These are phyloP conservation scores for Cryptococcus wingfieldii DNA, from an alignment of 1,284 basidiomycete genomes.

Conservation along the genomic window DNA sequence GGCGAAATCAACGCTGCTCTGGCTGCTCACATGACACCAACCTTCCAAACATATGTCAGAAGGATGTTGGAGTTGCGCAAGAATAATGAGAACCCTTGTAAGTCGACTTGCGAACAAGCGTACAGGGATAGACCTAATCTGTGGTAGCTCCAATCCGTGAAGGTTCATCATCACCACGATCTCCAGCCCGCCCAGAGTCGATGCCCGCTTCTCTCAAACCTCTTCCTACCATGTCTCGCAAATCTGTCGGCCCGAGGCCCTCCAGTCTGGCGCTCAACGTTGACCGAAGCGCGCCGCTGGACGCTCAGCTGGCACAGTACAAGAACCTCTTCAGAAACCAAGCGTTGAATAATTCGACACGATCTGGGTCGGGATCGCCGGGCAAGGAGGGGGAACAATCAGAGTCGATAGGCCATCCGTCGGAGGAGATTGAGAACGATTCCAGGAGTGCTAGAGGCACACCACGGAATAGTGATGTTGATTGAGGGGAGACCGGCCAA, in stretches of 20 bases:
- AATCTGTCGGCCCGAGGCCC: constrained; percentile 28
- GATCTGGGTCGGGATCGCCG: constrained; percentile 8
- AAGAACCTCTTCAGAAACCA: constrained; percentile 37
- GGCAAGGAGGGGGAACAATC: neutral
- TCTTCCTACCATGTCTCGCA: constrained; percentile 12
- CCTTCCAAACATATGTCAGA: constrained; percentile 39
- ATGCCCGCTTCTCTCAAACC: constrained; percentile 12
- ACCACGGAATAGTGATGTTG: constrained; percentile 20
- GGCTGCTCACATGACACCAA: constrained; percentile 26
- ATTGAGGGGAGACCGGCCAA: constrained; percentile 1
- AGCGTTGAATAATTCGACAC: constrained; percentile 8
- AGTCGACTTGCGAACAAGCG: constrained; percentile 4
- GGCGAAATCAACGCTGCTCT: constrained; percentile 65
- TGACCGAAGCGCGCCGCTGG: constrained; percentile 30
- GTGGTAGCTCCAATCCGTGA: constrained; percentile 16
- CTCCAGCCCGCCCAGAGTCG: constrained; percentile 17
- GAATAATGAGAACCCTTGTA: constrained; percentile 29
- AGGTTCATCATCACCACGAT: constrained; percentile 15
- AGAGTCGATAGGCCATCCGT: constrained; percentile 4
- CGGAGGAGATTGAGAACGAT: constrained; percentile 10
- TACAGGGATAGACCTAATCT: constrained; percentile 1
- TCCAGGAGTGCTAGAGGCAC: neutral
- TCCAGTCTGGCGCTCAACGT: constrained; percentile 22
- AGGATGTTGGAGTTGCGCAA: constrained; percentile 37
- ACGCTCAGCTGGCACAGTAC: constrained; percentile 40